These are phyloP conservation scores for Kalaharituber pfeilii DNA, from an alignment of 2,329 filamentous ascomycete species.

Conservation along the genomic window DNA sequence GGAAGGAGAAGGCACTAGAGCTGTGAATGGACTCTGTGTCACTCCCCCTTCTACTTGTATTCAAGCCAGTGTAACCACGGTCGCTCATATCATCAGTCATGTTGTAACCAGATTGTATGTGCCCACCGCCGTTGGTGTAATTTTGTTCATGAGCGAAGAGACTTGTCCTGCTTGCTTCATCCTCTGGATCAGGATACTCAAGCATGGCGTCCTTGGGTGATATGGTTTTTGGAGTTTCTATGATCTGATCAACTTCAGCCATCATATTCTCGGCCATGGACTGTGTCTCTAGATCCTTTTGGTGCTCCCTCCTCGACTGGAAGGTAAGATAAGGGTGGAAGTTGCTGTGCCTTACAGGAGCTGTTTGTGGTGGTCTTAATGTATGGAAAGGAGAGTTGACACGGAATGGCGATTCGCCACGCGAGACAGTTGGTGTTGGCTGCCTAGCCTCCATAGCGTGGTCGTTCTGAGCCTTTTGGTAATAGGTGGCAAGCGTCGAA, in stretches of 20 bases:
- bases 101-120: conserved; percentile 27
- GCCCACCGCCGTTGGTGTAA: conserved; percentile 30
- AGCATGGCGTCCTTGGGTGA: conserved; percentile 84
- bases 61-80: conserved; percentile 31
- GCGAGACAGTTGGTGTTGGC: conserved; percentile 36
- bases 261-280: conserved; percentile 27
- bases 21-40: conserved; percentile 15
- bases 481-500: conserved; percentile 31
- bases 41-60: conserved; percentile 27
- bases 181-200: conserved; percentile 60
- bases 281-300: conserved; percentile 26
- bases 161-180: conserved; percentile 48
- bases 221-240: conserved; percentile 56
- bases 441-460: conserved; percentile 31
- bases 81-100: conserved; percentile 24
- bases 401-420: conserved; percentile 64
- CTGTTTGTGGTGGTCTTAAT: conserved; percentile 18
- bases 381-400: conserved; percentile 27
- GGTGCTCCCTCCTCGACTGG: conserved; percentile 18
- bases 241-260: conserved; percentile 28
- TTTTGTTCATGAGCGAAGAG: conserved; percentile 47
- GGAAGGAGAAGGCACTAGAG: conserved; percentile 18
- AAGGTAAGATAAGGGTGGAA: conserved; percentile 16
- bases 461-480: conserved; percentile 25
- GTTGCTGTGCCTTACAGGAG: conserved; percentile 14